phyloP scores from a whole-genome alignment of 306 rosid species.

The Malus fusca region DNA sequence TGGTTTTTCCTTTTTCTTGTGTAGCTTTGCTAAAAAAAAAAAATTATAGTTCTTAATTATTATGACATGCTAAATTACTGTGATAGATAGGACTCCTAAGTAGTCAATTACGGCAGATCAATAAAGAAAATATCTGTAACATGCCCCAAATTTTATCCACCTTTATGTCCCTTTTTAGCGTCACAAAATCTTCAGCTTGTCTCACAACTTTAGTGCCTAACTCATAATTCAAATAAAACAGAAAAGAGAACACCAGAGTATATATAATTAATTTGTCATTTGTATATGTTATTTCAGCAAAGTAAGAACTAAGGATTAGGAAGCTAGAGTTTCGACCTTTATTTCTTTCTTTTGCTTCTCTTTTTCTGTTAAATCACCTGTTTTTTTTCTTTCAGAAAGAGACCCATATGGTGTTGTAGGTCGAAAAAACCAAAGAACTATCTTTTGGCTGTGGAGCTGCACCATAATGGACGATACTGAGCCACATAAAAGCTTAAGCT shows the following conservation, averaged over 20 bases:
- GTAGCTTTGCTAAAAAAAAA: not conserved
- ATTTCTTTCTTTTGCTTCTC: constrained; percentile 10
- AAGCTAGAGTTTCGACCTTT: constrained; percentile 1
- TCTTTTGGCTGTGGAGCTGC: constrained; percentile 50
- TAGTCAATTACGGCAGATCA: constrained; percentile 5
- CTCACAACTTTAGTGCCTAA: constrained; percentile 46
- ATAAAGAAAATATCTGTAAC: not conserved
- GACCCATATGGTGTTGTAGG: constrained; percentile 36
- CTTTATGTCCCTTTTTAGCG: constrained; percentile 36
- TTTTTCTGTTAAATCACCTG: constrained; percentile 19
- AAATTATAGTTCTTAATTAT: not conserved
- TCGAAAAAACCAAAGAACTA: constrained; percentile 14
- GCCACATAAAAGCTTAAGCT: constrained; percentile 28
- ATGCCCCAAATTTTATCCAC: constrained; percentile 42
- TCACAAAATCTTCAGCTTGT: constrained; percentile 46
- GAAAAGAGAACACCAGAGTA: not conserved
- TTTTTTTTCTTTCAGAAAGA: constrained; percentile 39
- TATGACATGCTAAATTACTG: not conserved
- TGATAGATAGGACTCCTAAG: not conserved
- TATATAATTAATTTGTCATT: constrained; percentile 31
- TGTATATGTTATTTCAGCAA: constrained; percentile 9
- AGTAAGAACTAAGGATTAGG: not conserved
- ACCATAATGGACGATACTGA: not conserved
- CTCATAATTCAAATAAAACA: constrained; percentile 26
- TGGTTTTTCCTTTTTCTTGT: not conserved